Evolutionary conservation across 108 stramenopile genomes (phyloP), one percentile per base, ranked within the genome.

Genomic region (Asterionellopsis glacialis): DNA sequence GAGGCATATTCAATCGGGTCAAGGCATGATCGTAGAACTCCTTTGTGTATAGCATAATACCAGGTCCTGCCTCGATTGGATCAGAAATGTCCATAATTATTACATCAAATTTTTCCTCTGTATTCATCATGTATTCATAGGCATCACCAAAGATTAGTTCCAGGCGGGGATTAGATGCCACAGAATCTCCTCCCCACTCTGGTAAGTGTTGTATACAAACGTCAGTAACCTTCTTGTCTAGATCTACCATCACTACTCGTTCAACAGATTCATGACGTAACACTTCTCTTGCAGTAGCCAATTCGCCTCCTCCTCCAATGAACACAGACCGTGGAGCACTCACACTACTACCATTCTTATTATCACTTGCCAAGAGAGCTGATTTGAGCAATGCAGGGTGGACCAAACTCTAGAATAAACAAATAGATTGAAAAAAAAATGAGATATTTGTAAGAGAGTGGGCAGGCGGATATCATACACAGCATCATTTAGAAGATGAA

Each of bases 61-160:
- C 93, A n/a, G 93, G 95, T 41, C 95, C 93, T 9, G 88, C 89
- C 67, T 94, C 93, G 27, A 95, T 88, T 9, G 94, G 94, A 73
- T 95, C 94, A 21, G 79, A 77, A 55, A 69, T 68, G 57, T 80
- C 78, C 18, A 66, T 42, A 41, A 80, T 71, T 5, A 80, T 75
- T 16, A 80, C 41, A 57, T 75, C 78, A 54, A 75, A 80, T 1
- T 57, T 39, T 16, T 77, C 67, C 47, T 68, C 62, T 13, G 68
- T 62, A 22, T 61, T 63, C 61, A 77, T 26, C 28, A 90, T 54
- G 41, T 81, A 88, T 19, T 60, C 47, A n/a, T 81, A 77, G 0
- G 86, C 86, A 69, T 91, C 90, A 0, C 90, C 87, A 41, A 83
- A 61, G 47, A 87, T 74, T 21, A 90, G 62, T 19, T 88, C 81